phyloP scores from a whole-genome alignment of 495 filamentous ascomycete species.

The Articulospora tetracladia region DNA sequence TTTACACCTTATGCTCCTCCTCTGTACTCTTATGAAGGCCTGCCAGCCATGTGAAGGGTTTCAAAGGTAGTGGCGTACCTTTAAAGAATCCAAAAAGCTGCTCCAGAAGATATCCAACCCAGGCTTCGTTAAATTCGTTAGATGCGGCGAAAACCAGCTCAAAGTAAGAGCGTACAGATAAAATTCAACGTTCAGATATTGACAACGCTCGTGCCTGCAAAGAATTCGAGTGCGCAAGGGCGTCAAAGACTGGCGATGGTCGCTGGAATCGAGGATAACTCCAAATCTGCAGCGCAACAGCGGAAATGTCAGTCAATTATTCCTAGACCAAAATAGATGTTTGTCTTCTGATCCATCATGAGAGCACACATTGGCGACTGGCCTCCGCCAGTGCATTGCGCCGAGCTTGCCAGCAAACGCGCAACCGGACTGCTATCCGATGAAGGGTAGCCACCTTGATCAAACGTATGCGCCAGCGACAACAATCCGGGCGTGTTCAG shows the following conservation, averaged over 20 bases:
- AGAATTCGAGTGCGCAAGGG: slow-evolving; percentile 19
- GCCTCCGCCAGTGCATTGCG: slow-evolving; percentile 12
- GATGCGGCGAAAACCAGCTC: slow-evolving; percentile 14
- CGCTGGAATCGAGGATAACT: slow-evolving; percentile 21
- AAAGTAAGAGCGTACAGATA: slow-evolving; percentile 13
- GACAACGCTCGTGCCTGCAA: slow-evolving; percentile 25
- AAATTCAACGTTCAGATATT: slow-evolving; percentile 16
- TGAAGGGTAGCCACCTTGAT: slow-evolving; percentile 12
- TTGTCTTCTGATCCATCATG: slow-evolving; percentile 1
- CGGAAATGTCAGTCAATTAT: slow-evolving; percentile 20
- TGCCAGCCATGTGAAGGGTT: background rate
- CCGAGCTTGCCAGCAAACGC: slow-evolving; percentile 26
- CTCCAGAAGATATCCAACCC: slow-evolving; percentile 21
- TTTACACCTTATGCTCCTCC: background rate
- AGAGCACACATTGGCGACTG: background rate
- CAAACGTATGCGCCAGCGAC: slow-evolving; percentile 23
- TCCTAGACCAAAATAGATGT: background rate
- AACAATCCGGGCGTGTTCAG: slow-evolving; percentile 15
- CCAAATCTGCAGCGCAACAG: slow-evolving; percentile 20
- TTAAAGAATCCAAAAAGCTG: slow-evolving; percentile 18
- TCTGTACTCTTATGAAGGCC: background rate
- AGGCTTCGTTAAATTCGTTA: slow-evolving; percentile 23
- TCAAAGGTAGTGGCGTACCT: slow-evolving; percentile 13
- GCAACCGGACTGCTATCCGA: slow-evolving; percentile 12
- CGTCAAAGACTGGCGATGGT: slow-evolving; percentile 17